Conservation (phyloP, 371 early-diverging fungal species). For the Lichtheimia ornata region DNA sequence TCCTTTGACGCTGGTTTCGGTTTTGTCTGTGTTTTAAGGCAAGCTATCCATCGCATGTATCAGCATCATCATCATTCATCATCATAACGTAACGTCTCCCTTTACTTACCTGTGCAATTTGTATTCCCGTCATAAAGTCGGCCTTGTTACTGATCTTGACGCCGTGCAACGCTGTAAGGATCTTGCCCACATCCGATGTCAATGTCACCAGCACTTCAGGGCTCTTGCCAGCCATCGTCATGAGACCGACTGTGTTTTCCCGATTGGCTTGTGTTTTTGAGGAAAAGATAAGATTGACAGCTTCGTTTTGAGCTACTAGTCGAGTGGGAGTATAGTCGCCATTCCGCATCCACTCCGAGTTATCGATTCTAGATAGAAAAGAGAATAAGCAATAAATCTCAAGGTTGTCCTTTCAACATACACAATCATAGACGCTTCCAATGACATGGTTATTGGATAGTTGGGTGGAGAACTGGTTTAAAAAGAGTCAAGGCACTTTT, state of each 20-base stretch:
- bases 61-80: too few relatives aligned
- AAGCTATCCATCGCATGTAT: slow-evolving; percentile 52
- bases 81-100: neutral
- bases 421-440: slow-evolving; percentile 14
- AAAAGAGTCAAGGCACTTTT: too few relatives aligned
- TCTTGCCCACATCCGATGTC: slow-evolving; percentile 89
- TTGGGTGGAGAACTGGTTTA: too few relatives aligned
- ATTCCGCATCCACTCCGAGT: slow-evolving; percentile 99
- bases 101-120: slow-evolving; percentile 89
- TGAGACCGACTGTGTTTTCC: slow-evolving; percentile 95
- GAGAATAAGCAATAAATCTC: neutral
- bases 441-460: slow-evolving; percentile 4
- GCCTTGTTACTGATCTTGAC: slow-evolving; percentile 74
- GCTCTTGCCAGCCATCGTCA: slow-evolving; percentile 96
- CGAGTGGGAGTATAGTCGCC: slow-evolving; percentile 98
- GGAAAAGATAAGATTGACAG: slow-evolving; percentile 89
- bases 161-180: slow-evolving; percentile 85
- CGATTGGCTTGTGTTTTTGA: slow-evolving; percentile 92
- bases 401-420: neutral
- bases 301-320: slow-evolving; percentile 94
- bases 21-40: slow-evolving; percentile 96
- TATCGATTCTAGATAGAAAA: slow-evolving; percentile 81
- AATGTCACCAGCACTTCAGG: slow-evolving; percentile 95
- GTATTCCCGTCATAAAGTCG: slow-evolving; percentile 85
- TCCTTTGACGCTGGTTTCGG: slow-evolving; percentile 92